Evolutionary conservation across 352 stramenopile genomes (phyloP).

Genomic region (Phytopythium vexans): DNA sequence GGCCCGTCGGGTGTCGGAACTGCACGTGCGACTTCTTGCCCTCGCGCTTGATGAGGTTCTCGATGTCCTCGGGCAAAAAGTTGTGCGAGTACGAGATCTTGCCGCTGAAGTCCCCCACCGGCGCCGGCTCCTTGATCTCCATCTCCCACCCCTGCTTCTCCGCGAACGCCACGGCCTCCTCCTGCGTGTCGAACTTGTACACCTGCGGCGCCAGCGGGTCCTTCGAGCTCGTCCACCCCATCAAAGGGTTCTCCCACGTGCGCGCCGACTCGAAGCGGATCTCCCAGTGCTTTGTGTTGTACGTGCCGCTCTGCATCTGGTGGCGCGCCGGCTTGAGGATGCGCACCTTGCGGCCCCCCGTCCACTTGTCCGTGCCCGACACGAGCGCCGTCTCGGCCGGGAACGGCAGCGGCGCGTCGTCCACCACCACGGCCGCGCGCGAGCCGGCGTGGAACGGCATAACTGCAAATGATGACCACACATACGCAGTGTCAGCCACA

Average conservation of each 20-base stretch:
- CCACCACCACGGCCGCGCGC: slow-evolving; percentile 38
- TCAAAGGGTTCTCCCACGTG: slow-evolving; percentile 92
- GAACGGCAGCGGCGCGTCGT: slow-evolving; percentile 51
- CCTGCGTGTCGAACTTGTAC: slow-evolving; percentile 87
- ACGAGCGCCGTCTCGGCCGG: slow-evolving; percentile 63
- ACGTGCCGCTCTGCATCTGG: slow-evolving; percentile 83
- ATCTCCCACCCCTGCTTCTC: slow-evolving; percentile 89
- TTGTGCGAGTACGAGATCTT: slow-evolving; percentile 88
- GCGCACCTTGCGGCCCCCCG: slow-evolving; percentile 56
- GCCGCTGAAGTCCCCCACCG: slow-evolving; percentile 61
- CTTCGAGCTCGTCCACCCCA: slow-evolving; percentile 91
- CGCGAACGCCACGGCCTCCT: slow-evolving; percentile 74
- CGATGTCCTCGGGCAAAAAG: slow-evolving; percentile 71
- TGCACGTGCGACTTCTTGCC: slow-evolving; percentile 73
- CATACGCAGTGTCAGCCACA: neutral
- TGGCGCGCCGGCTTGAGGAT: slow-evolving; percentile 76
- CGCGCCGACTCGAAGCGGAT: slow-evolving; percentile 70
- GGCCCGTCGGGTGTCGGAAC: slow-evolving; percentile 74
- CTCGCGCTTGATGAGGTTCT: slow-evolving; percentile 76
- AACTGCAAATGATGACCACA: slow-evolving; percentile 26
- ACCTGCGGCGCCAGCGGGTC: slow-evolving; percentile 86
- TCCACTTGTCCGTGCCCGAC: slow-evolving; percentile 62
- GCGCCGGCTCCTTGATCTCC: slow-evolving; percentile 76
- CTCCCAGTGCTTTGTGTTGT: slow-evolving; percentile 85
- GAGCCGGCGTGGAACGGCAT: slow-evolving; percentile 61